phyloP scores from a whole-genome alignment of 2,329 filamentous ascomycete genomes.

The Penicillium hesseltinei region DNA sequence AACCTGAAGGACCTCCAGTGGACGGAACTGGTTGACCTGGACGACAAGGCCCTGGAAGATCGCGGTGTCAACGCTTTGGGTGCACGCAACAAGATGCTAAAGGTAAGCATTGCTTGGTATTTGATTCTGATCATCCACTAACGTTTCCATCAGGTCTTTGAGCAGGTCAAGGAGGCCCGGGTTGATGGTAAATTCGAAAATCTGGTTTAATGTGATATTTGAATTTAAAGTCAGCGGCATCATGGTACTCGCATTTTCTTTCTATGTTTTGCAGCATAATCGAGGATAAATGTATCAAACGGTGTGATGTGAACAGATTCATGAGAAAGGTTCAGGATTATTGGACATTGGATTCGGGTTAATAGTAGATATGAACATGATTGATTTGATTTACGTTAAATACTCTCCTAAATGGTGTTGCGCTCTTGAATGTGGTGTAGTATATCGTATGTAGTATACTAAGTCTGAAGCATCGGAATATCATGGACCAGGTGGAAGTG shows the following conservation, averaged over 20 bases:
- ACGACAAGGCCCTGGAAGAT: conserved; percentile 89
- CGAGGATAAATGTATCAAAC: conserved; percentile 29
- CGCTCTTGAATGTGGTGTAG: neutral
- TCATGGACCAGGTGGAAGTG: conserved; percentile 1
- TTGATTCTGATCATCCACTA: conserved; percentile 22
- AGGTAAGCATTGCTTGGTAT: conserved; percentile 55
- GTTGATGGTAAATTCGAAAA: conserved; percentile 65
- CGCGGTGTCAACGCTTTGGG: conserved; percentile 93
- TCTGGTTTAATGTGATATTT: conserved; percentile 25
- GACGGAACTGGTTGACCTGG: conserved; percentile 86
- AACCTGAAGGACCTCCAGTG: conserved; percentile 97
- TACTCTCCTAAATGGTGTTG: neutral
- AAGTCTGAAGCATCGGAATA: neutral
- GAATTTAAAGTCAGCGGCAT: conserved; percentile 18
- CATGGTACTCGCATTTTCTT: conserved; percentile 24
- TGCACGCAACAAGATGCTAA: conserved; percentile 94
- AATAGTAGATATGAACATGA: conserved; percentile 30
- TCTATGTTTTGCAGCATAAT: conserved; percentile 29
- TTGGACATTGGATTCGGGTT: conserved; percentile 27
- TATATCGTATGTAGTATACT: neutral
- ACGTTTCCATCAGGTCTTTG: conserved; percentile 66
- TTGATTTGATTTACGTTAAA: conserved; percentile 12
- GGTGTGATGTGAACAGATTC: conserved; percentile 29
- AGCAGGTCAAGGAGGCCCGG: conserved; percentile 85
- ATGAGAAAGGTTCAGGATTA: conserved; percentile 26